Conservation (phyloP, 345 rosid species). For the Citrus australasica region DNA sequence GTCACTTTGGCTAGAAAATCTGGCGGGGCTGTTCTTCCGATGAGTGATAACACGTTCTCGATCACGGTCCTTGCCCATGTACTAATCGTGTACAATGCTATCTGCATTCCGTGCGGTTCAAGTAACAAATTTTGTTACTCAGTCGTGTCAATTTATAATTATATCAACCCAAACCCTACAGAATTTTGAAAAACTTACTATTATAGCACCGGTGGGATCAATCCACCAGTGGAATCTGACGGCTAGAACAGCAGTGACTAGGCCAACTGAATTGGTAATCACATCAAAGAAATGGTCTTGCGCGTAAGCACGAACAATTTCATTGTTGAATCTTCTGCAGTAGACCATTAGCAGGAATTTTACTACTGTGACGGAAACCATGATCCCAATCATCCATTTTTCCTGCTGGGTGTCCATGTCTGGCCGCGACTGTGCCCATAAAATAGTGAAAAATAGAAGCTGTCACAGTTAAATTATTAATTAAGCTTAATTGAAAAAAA, state of each 20-base stretch:
- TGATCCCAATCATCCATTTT: constrained; percentile 55
- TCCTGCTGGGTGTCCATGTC: constrained; percentile 31
- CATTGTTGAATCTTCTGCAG: constrained; percentile 48
- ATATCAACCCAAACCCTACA: not conserved
- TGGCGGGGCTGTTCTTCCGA: constrained; percentile 79
- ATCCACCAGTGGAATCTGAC: constrained; percentile 52
- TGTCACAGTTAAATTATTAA: not conserved
- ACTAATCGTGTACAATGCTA: constrained; percentile 69
- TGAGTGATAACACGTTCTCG: constrained; percentile 64
- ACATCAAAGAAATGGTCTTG: constrained; percentile 60
- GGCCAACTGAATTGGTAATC: constrained; percentile 51
- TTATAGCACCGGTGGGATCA: constrained; percentile 56
- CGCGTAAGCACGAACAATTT: constrained; percentile 47
- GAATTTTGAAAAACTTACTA: constrained; percentile 26
- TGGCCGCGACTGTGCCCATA: constrained; percentile 25
- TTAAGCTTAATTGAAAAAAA: not conserved
- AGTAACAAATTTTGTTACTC: not conserved
- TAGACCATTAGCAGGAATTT: constrained; percentile 51
- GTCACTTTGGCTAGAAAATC: constrained; percentile 76
- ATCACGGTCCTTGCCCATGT: constrained; percentile 78
- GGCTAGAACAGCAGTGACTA: constrained; percentile 50
- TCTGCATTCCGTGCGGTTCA: constrained; percentile 34
- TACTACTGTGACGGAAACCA: constrained; percentile 37
- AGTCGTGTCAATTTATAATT: not conserved
- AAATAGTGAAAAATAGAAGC: not conserved